Base-by-base conservation (phyloP, 331 rosid species). In the Pyrus hybrid region DNA sequence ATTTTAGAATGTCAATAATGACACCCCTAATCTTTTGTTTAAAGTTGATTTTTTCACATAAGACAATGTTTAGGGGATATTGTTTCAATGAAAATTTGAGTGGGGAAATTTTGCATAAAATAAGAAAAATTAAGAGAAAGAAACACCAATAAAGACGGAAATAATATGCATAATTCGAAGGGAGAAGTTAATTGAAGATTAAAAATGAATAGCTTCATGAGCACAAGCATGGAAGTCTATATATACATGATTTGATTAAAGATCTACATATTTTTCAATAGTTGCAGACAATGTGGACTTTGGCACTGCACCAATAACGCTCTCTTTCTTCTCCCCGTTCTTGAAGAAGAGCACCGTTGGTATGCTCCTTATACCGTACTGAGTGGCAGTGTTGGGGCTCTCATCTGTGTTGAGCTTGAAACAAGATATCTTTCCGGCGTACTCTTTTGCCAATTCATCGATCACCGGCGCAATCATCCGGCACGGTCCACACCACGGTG, bases 401-500 rank as follows among this genome's bases (percentile, higher is more conserved):
- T 81, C 85, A 71, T 91, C 97, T 0, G 97, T 91, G 86, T 93
- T 93, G 56, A 91, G 87, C 90, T 91, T 90, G 85, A 30, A 88
- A 83, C 96, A 89, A 2, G 63, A 79, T 23, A 87, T 70, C 82
- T 92, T 94, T 1, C 93, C 99, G 2, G 86, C 93, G 71, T 92
- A 94, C 70, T 94, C 97, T 73, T 86, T 85, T 0, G 97, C 99
- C 71, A 90, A 69, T 77, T 94, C 97, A 62, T 87, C 93, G 25
- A 94, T 80, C 62, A 92, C 81, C 3, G 97, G 97, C 0, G 93
- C 97, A 74, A 94, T 94, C 87, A 92, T 94, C 68, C 89, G 81
- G 82, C 99, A 94, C 3, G 99, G 99, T 68, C 97, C 99, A 56
- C 99, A 94, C 99, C 99, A 92, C 53, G 99, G 96, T 33, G 99